Conservation (phyloP, 225 moss, liverwort and hornwort genomes). For the Physcomitrellopsis africana region DNA sequence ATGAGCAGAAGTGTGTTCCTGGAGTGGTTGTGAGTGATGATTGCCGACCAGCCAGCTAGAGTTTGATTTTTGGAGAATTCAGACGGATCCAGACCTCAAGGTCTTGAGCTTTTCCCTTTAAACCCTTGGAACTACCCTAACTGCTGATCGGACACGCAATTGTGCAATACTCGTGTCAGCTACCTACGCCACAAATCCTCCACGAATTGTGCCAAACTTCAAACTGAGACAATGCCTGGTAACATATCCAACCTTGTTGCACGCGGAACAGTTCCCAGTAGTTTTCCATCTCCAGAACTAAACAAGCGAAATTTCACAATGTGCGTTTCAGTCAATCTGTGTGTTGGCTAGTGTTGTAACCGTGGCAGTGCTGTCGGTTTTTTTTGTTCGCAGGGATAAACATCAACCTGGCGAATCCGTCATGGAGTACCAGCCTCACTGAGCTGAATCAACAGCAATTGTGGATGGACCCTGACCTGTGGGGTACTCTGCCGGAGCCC, state of each 20-base stretch:
- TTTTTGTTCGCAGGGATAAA: constrained; percentile 17
- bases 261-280: neutral
- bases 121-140: neutral
- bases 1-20: too few relatives aligned
- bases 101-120: too few relatives aligned
- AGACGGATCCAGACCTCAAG: too few relatives aligned
- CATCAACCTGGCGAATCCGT: constrained; percentile 8
- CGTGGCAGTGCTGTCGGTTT: neutral
- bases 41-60: too few relatives aligned
- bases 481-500: constrained; percentile 22
- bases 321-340: too few relatives aligned
- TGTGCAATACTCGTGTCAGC: neutral
- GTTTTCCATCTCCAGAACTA: too few relatives aligned
- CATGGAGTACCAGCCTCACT: neutral
- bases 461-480: constrained; percentile 33
- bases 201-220: neutral
- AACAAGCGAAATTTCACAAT: too few relatives aligned
- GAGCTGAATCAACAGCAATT: neutral
- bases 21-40: too few relatives aligned
- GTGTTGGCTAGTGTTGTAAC: neutral
- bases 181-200: neutral
- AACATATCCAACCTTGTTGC: neutral
- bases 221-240: constrained; percentile 29
- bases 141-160: neutral
- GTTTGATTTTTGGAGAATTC: too few relatives aligned